A percentile compares a stretch with the other conserved stretches of the same genome.
phyloP scores from a whole-genome alignment of 129 eudicot species.

The Logfia minima region DNA sequence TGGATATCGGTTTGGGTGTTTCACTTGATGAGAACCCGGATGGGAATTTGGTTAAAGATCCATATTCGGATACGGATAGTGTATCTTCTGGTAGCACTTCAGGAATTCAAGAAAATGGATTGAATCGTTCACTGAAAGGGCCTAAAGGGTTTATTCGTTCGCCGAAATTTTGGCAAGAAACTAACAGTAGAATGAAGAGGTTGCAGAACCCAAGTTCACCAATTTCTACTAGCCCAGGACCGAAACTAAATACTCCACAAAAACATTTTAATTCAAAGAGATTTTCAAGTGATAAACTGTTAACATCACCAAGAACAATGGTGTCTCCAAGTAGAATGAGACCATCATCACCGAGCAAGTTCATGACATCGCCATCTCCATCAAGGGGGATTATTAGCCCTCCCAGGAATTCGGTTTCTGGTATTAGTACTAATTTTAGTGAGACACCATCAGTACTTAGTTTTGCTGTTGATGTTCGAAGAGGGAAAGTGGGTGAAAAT shows the following conservation, averaged over 20 bases:
- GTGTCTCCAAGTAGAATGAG: constrained; percentile 9
- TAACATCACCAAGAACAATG: background rate
- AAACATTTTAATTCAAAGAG: background rate
- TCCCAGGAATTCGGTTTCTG: constrained; percentile 13
- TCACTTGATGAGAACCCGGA: background rate
- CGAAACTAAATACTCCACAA: background rate
- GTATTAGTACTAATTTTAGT: constrained; percentile 6
- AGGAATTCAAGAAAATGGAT: constrained; percentile 7
- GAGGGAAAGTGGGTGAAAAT: constrained; percentile 23
- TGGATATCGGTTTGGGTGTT: background rate
- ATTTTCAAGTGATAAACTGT: background rate
- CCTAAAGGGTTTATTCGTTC: background rate
- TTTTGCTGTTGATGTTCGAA: constrained; percentile 17
- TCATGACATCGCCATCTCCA: constrained; percentile 3
- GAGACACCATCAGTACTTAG: constrained; percentile 19
- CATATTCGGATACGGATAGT: constrained; percentile 4
- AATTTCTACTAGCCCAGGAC: background rate
- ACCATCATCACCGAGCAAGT: constrained; percentile 13
- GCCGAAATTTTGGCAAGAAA: constrained; percentile 12
- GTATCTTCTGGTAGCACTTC: constrained; percentile 20
- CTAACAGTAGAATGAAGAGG: constrained; percentile 13
- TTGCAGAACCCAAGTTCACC: background rate
- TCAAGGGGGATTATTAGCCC: constrained; percentile 6
- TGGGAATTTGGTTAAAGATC: background rate
- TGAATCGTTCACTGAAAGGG: background rate